Percentiles rank a stretch among this genome's conserved stretches.
phyloP scores from a whole-genome alignment of 768 basidiomycete genomes.

The Boletus vermiculosoides region DNA sequence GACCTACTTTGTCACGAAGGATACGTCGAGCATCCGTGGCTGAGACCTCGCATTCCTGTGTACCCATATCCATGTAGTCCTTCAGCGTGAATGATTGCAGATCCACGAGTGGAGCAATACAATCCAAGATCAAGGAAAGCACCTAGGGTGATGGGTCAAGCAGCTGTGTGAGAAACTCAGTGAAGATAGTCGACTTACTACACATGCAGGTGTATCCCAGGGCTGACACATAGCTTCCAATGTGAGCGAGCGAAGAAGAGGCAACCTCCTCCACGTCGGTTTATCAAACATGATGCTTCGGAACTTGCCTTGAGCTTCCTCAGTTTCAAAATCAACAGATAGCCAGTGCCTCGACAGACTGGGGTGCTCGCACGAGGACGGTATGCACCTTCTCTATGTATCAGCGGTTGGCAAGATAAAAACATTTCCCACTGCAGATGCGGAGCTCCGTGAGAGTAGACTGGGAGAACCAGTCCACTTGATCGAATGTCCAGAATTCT shows the following conservation, averaged over 20 bases:
- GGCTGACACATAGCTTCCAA: background rate
- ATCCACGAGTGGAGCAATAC: background rate
- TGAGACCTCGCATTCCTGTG: background rate
- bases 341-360: slow-evolving; percentile 3
- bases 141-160: background rate
- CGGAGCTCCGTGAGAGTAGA: slow-evolving; percentile 5
- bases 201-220: background rate
- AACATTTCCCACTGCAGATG: too few relatives aligned
- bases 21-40: background rate
- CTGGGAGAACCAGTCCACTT: background rate
- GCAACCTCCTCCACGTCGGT: background rate
- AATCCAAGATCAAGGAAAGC: background rate
- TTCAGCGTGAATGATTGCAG: slow-evolving; percentile 4
- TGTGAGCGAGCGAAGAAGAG: slow-evolving; percentile 11
- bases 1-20: too few relatives aligned
- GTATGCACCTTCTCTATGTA: background rate
- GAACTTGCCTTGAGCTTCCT: background rate
- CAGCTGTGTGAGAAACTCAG: background rate
- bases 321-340: background rate
- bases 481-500: too few relatives aligned
- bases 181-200: background rate
- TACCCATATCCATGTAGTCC: too few relatives aligned
- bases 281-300: background rate
- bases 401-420: too few relatives aligned
- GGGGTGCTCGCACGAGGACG: background rate